These are phyloP conservation scores for Collybia sordida DNA, from an alignment of 768 basidiomycete genomes.

Conservation along the genomic window DNA sequence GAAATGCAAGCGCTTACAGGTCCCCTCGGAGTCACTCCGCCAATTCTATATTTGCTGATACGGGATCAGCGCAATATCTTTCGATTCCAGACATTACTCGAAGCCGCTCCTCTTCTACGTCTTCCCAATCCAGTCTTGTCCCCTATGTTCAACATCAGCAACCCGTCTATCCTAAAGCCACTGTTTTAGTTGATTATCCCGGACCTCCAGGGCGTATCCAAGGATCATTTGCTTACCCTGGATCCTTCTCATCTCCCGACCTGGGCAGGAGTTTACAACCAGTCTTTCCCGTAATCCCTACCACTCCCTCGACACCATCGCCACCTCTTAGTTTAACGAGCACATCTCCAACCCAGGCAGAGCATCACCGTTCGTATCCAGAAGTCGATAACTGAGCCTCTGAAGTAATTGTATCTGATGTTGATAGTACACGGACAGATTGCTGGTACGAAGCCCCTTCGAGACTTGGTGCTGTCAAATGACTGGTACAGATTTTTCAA, in stretches of 20 bases:
- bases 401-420: too few species aligned
- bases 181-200: conserved; percentile 1
- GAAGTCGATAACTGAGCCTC: neutral
- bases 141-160: neutral
- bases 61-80: conserved; percentile 2
- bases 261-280: conserved; percentile 11
- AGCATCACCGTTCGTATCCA: neutral
- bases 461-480: too few species aligned
- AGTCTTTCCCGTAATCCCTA: neutral
- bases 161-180: conserved; percentile 6
- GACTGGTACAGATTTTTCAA: too few species aligned
- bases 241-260: conserved; percentile 16
- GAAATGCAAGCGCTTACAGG: neutral
- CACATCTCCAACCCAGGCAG: neutral
- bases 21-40: conserved; percentile 4
- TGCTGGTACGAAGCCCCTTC: too few species aligned
- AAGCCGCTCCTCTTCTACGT: conserved; percentile 24
- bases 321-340: neutral
- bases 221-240: conserved; percentile 7
- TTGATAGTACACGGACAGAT: too few species aligned
- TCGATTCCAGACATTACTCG: conserved; percentile 9
- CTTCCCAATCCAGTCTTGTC: conserved; percentile 29
- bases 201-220: conserved; percentile 6
- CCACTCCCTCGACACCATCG: neutral
- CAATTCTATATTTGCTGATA: conserved; percentile 1